Evolutionary conservation across 129 eudicot genomes (phyloP).

Genomic region (Chrysanthemum lavandulifolium): DNA sequence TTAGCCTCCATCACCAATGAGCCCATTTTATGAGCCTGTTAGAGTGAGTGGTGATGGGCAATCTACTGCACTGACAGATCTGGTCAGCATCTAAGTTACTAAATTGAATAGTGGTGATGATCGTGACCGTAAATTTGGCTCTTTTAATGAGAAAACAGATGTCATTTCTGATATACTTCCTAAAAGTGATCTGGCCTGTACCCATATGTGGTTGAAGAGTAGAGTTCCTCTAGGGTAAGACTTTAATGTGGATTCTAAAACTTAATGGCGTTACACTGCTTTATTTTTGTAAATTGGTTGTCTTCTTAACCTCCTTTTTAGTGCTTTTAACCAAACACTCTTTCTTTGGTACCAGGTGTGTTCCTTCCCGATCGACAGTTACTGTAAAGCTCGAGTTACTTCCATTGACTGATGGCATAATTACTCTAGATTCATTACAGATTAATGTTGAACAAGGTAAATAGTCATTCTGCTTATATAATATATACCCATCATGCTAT

Average conservation of each 20-base stretch:
- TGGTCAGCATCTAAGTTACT: constrained; percentile 30
- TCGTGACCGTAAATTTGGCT: constrained; percentile 33
- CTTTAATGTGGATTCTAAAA: neutral
- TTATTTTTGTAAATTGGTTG: no score
- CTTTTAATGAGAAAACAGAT: constrained; percentile 33
- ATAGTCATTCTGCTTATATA: neutral
- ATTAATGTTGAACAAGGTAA: constrained; percentile 76
- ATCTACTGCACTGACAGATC: constrained; percentile 23
- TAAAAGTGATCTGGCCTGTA: constrained; percentile 52
- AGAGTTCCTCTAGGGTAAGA: constrained; percentile 88
- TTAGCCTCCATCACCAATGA: constrained; percentile 53
- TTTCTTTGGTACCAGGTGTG: constrained; percentile 42
- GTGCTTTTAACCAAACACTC: no score
- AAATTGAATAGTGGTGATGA: constrained; percentile 36
- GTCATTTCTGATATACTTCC: constrained; percentile 54
- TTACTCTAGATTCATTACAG: constrained; percentile 85
- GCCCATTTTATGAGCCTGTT: constrained; percentile 32
- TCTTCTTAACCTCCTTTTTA: no score
- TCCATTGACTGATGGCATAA: constrained; percentile 81
- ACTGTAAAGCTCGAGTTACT: constrained; percentile 84
- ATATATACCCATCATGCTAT: neutral
- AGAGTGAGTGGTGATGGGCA: constrained; percentile 18
- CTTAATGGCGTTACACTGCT: neutral
- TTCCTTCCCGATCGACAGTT: constrained; percentile 73
- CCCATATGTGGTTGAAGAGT: constrained; percentile 90